Base-by-base conservation (phyloP, 306 rosid species). In the Prinsepia uniflora region DNA sequence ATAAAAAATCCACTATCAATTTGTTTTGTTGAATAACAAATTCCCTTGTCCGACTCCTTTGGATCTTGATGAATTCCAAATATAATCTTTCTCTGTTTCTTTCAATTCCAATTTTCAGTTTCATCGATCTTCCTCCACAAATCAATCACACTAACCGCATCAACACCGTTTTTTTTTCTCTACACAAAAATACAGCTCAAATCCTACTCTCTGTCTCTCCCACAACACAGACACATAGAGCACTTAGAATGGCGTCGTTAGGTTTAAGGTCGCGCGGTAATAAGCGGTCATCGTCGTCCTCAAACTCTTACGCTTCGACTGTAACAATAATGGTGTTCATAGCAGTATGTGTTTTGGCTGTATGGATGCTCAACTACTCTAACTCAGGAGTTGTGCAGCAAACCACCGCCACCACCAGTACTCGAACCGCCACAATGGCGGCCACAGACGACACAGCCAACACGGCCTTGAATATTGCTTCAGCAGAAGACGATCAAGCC, bases 61-160 rank as follows among this genome's bases (percentile, higher is more conserved):
- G 98, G 97, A 90, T 90, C 94, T 88, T 72, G 67, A 75, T 70
- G 55, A 80, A 68, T 82, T 84, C 86, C 41, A 74, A 68, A 75
- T 82, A 42, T 66, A 82, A 79, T 66, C 0, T 46, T 7, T 41
- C 65, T 55, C 72, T 54, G 53, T 52, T 19, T 56, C 71, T 42
- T 40, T 18, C 47, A 9, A 40, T 70, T 15, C 36, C 73, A 64
- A 19, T 66, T 34, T 20, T 67, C 61, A 43, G 68, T 67, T 67
- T 53, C 71, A 30, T 30, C 36, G 36, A 40, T 75, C 82, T 74
- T 59, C 66, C 65, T 74, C 72, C 73, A 81, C 76, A 66, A 72
- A 20, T 24, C 6, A 18, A 19, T 22, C 24, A 53, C 57, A 3
- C 43, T 14, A 34, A 59, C 15, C 36, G 34, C 64, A 59, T 20